A percentile compares a stretch with the other conserved stretches of the same genome.
These are phyloP conservation scores for Leccinum subrobustum DNA, from an alignment of 1,284 basidiomycete species.

Conservation along the genomic window DNA sequence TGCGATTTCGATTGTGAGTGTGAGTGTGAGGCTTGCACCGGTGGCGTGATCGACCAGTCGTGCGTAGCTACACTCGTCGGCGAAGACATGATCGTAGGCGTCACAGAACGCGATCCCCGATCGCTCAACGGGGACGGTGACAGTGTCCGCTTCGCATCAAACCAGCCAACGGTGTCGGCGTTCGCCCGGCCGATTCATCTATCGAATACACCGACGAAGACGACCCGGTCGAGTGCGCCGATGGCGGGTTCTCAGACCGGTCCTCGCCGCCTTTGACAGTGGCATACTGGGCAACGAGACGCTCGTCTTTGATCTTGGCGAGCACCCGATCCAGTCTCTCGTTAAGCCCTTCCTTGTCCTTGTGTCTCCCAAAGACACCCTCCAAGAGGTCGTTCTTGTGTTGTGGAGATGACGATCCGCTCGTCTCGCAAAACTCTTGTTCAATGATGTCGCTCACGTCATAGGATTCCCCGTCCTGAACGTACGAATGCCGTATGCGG, in stretches of 20 bases:
- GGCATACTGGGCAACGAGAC: constrained; percentile 27
- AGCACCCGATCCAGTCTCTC: constrained; percentile 69
- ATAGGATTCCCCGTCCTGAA: too few species aligned
- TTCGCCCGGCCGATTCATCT: constrained; percentile 37
- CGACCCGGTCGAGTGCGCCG: constrained; percentile 35
- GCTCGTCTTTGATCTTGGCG: constrained; percentile 65
- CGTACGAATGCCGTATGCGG: too few species aligned
- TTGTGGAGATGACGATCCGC: too few species aligned
- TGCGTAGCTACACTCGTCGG: neutral
- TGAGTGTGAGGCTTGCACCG: neutral
- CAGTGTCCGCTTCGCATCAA: constrained; percentile 23
- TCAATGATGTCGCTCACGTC: too few species aligned
- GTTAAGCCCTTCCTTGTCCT: too few species aligned
- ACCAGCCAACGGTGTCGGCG: constrained; percentile 29
- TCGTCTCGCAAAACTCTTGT: too few species aligned
- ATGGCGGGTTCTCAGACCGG: constrained; percentile 27
- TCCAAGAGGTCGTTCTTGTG: too few species aligned
- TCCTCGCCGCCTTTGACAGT: constrained; percentile 12
- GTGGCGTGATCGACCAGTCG: neutral
- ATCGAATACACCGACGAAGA: constrained; percentile 60
- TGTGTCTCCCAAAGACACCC: too few species aligned
- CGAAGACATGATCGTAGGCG: constrained; percentile 27
- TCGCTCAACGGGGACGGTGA: constrained; percentile 25
- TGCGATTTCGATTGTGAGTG: constrained; percentile 7
- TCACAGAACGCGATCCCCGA: constrained; percentile 31